Evolutionary conservation across 2,329 filamentous ascomycete species (phyloP).

Genomic region (Arachnomyces sp.): DNA sequence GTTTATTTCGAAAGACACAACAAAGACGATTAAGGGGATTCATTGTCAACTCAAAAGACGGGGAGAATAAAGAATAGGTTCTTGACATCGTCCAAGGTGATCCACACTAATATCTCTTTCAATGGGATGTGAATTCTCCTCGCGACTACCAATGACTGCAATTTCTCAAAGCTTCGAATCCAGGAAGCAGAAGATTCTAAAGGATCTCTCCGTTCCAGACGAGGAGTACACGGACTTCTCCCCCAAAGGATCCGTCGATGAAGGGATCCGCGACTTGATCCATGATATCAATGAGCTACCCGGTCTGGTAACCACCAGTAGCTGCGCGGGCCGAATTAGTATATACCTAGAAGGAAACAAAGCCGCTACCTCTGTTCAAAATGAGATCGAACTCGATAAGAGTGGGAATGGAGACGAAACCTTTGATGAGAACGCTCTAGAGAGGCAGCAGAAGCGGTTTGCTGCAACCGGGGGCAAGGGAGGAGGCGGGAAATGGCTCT

Average conservation of each 20-base stretch:
- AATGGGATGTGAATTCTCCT: too few species aligned
- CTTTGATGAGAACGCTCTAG: slow-evolving; percentile 10
- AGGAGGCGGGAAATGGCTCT: slow-evolving; percentile 77
- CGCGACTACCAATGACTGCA: background rate
- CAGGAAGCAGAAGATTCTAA: slow-evolving; percentile 67
- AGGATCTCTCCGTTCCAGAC: slow-evolving; percentile 60
- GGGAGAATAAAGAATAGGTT: too few species aligned
- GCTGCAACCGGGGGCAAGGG: slow-evolving; percentile 77
- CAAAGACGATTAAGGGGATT: too few species aligned
- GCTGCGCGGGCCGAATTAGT: slow-evolving; percentile 78
- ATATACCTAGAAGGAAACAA: slow-evolving; percentile 72
- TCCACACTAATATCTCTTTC: too few species aligned
- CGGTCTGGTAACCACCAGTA: slow-evolving; percentile 84
- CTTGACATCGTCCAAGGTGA: too few species aligned
- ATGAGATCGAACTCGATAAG: slow-evolving; percentile 11
- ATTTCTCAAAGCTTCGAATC: slow-evolving; percentile 37
- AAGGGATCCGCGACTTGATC: slow-evolving; percentile 68
- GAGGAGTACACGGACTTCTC: slow-evolving; percentile 73
- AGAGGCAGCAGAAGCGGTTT: slow-evolving; percentile 22
- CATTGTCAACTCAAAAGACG: too few species aligned
- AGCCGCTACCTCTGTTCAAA: slow-evolving; percentile 13
- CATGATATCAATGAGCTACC: slow-evolving; percentile 65
- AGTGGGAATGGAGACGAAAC: background rate
- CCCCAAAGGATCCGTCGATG: slow-evolving; percentile 82
- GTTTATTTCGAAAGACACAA: too few species aligned